A percentile compares a stretch with the other conserved stretches of the same genome.
Conservation (phyloP, 2,329 filamentous ascomycete species). For the Colletotrichum nymphaeae region DNA sequence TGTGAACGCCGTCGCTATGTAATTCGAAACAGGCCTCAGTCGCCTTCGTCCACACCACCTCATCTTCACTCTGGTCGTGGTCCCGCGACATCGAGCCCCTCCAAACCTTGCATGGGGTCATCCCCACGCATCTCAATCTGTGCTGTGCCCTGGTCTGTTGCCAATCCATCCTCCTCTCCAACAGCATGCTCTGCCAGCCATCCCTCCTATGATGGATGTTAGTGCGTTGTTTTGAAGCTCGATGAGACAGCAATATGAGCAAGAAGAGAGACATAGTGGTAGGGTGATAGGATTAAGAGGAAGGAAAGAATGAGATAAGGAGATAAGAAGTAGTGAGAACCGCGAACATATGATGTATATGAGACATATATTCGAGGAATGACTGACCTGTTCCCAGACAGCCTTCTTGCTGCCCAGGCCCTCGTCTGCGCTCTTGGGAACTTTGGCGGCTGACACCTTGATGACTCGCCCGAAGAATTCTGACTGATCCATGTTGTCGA, state of each 20-base stretch:
- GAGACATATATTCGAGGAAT: not conserved
- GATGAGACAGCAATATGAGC: not conserved
- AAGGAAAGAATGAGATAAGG: not conserved
- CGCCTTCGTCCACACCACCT: conserved; percentile 36
- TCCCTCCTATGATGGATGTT: conserved; percentile 74
- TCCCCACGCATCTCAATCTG: conserved; percentile 66
- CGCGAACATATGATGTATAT: not conserved
- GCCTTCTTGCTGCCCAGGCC: conserved; percentile 93
- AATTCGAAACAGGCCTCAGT: conserved; percentile 38
- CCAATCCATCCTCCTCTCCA: conserved; percentile 79
- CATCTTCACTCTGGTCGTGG: conserved; percentile 77
- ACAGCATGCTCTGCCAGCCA: conserved; percentile 92
- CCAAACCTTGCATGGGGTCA: conserved; percentile 96
- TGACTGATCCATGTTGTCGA: conserved; percentile 99
- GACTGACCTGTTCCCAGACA: conserved; percentile 92
- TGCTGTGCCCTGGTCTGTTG: conserved; percentile 63
- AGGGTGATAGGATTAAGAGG: not conserved
- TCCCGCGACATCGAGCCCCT: conserved; percentile 93
- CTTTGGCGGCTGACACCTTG: conserved; percentile 91
- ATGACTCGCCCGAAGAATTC: conserved; percentile 94
- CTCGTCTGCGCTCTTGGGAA: conserved; percentile 88
- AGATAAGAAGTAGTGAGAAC: not conserved
- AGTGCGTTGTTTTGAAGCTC: conserved; percentile 2
- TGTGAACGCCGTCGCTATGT: conserved; percentile 61
- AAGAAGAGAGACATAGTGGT: not conserved